Base-by-base conservation (phyloP, 2,329 filamentous ascomycete species). In the Aspergillus arachidicola region DNA sequence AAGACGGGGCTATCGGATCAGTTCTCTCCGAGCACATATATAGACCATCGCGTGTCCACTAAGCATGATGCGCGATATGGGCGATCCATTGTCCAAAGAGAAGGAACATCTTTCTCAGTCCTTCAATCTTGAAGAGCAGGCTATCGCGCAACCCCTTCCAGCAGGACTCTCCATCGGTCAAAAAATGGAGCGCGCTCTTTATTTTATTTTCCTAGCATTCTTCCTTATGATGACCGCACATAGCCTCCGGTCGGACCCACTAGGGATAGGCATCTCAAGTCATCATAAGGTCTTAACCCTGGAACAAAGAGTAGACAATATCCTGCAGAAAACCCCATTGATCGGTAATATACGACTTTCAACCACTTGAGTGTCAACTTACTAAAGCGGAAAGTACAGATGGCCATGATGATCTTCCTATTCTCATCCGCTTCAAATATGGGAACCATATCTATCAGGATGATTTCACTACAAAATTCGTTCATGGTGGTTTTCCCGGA, bases 331-430 rank as follows among this genome's bases (percentile, higher is more conserved):
- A 23, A 84, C 81, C 6, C 83, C 83, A 41, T 73, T 85, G 62
- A 83, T 84, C 68, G 81, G 81, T 83, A 69, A 55, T 71, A n/a
- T 16, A 4, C 19, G 12, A 36, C 9, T 0, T 11, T 4, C 1
- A 14, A 16, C 4, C n/a, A 32, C 36, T 36, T 36, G n/a, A 23
- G 6, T 16, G 12, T 50, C 14, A 12, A 51, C 16, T 10, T 23
- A 19, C 32, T 53, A 48, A 54, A 11, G 28, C 16, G 4, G 1
- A 30, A n/a, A 5, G 14, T 2, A 2, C 67, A 94, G 94, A 97
- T 77, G 94, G 94, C 0, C 94, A 97, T 75, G 91, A 96, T 79
- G 94, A 98, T 75, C 84, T 98, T 56, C 86, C 94, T 26, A 89
- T 95, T 45, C 77, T 90, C 32, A 82, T 97, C 58, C 87, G 93